Percentiles rank a stretch among this genome's conserved stretches.
phyloP scores from a whole-genome alignment of 495 filamentous ascomycete species.

The Penicillium macrosclerotiorum region DNA sequence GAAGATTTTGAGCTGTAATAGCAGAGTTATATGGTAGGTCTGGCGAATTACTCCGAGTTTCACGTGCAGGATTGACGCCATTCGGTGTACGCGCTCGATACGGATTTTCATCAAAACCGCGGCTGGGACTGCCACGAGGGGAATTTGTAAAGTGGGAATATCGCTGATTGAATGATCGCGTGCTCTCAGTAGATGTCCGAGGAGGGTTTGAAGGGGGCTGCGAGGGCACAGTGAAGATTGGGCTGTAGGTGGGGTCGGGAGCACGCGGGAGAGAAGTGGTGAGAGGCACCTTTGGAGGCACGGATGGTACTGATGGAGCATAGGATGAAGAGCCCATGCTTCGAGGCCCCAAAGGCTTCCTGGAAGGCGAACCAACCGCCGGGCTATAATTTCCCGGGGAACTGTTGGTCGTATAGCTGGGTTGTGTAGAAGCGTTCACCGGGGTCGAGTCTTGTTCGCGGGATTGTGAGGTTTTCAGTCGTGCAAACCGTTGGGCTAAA shows the following conservation, averaged over 20 bases:
- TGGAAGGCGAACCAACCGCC: constrained; percentile 23
- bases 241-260: constrained; percentile 85
- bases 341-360: constrained; percentile 52
- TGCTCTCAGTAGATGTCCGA: constrained; percentile 42
- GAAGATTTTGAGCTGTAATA: constrained; percentile 64
- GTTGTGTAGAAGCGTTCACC: too few relatives aligned
- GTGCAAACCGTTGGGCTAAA: constrained; percentile 48
- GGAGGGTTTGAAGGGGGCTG: constrained; percentile 50
- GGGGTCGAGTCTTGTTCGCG: too few relatives aligned
- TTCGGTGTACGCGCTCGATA: constrained; percentile 47
- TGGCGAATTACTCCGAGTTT: constrained; percentile 38
- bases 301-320: constrained; percentile 33
- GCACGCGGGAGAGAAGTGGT: constrained; percentile 66
- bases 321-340: constrained; percentile 50
- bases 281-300: constrained; percentile 56
- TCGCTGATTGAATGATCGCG: constrained; percentile 32
- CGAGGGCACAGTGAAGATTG: constrained; percentile 47
- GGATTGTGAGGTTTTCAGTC: constrained; percentile 31
- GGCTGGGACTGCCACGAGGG: constrained; percentile 37
- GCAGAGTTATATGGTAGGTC: constrained; percentile 59
- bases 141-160: constrained; percentile 42
- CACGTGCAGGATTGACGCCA: constrained; percentile 31
- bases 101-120: constrained; percentile 38
- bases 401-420: constrained; percentile 25
- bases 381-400: constrained; percentile 18